phyloP scores from a whole-genome alignment of 108 stramenopile genomes.

The Nitzschia sp. region DNA sequence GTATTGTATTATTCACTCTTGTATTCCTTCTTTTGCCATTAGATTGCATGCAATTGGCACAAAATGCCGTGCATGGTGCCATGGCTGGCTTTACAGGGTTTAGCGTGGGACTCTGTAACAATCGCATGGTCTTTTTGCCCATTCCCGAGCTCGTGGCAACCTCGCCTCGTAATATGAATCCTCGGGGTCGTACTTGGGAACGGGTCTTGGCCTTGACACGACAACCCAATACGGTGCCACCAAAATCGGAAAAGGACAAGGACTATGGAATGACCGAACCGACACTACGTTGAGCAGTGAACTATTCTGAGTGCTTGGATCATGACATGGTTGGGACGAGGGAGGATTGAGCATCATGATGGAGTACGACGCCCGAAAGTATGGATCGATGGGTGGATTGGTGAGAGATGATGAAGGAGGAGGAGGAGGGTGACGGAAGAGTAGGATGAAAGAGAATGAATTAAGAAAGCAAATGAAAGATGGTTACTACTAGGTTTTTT shows the following conservation, averaged over 20 bases:
- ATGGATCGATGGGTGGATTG: too few species aligned
- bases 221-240: slow-evolving; percentile 88
- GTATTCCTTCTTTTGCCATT: neutral
- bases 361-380: too few species aligned
- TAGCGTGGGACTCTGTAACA: slow-evolving; percentile 94
- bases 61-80: slow-evolving; percentile 98
- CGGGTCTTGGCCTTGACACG: slow-evolving; percentile 91
- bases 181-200: slow-evolving; percentile 95
- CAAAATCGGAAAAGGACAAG: neutral
- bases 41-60: slow-evolving; percentile 95
- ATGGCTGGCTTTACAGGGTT: slow-evolving; percentile 99
- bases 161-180: slow-evolving; percentile 92
- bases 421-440: too few species aligned
- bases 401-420: too few species aligned
- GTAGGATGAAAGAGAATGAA: too few species aligned
- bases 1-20: neutral
- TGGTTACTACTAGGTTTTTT: too few species aligned
- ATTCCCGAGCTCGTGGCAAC: slow-evolving; percentile 93
- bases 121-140: slow-evolving; percentile 92
- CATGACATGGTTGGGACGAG: neutral
- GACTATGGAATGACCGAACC: neutral
- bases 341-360: too few species aligned
- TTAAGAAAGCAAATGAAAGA: too few species aligned
- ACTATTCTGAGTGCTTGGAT: neutral
- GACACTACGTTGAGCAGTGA: slow-evolving; percentile 11